These are phyloP conservation scores for Ambrosiella cleistominuta DNA, from an alignment of 2,329 filamentous ascomycete genomes.

Conservation along the genomic window DNA sequence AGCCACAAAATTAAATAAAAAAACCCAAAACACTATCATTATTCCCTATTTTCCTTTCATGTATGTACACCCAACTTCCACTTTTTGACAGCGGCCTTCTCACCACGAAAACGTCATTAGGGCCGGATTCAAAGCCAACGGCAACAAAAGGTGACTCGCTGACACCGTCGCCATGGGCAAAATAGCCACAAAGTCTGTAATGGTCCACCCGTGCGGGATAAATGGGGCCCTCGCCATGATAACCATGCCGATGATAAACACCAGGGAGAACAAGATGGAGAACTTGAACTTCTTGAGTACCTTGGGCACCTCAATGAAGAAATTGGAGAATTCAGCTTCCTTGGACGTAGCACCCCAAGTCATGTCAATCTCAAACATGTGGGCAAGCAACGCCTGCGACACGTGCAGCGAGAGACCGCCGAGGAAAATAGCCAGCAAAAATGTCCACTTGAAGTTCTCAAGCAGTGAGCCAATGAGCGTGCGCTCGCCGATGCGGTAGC, in stretches of 20 bases:
- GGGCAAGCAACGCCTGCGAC: slow-evolving; percentile 58
- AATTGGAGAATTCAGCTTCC: slow-evolving; percentile 64
- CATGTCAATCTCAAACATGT: slow-evolving; percentile 79
- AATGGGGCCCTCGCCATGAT: slow-evolving; percentile 46
- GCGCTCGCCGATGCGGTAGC: slow-evolving; percentile 52
- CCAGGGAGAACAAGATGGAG: slow-evolving; percentile 43
- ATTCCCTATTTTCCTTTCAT: too few species aligned
- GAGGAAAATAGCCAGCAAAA: slow-evolving; percentile 62
- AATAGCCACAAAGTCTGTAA: slow-evolving; percentile 58
- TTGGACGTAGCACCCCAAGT: slow-evolving; percentile 72
- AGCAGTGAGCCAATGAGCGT: slow-evolving; percentile 37
- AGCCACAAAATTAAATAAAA: too few species aligned
- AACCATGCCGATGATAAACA: slow-evolving; percentile 44
- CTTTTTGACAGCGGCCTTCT: neutral
- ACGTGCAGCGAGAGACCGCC: slow-evolving; percentile 69
- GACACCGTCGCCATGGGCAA: slow-evolving; percentile 58
- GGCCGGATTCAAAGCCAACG: slow-evolving; percentile 59
- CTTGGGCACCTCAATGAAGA: slow-evolving; percentile 69
- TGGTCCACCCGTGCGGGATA: slow-evolving; percentile 46
- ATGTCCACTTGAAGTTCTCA: slow-evolving; percentile 57
- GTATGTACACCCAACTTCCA: too few species aligned
- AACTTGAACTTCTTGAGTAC: slow-evolving; percentile 67
- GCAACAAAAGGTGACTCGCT: slow-evolving; percentile 50
- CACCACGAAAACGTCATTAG: slow-evolving; percentile 68
- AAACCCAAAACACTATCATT: too few species aligned